phyloP scores from a whole-genome alignment of 1,139 yeast genomes.

The Blastobotrys arbuscula region DNA sequence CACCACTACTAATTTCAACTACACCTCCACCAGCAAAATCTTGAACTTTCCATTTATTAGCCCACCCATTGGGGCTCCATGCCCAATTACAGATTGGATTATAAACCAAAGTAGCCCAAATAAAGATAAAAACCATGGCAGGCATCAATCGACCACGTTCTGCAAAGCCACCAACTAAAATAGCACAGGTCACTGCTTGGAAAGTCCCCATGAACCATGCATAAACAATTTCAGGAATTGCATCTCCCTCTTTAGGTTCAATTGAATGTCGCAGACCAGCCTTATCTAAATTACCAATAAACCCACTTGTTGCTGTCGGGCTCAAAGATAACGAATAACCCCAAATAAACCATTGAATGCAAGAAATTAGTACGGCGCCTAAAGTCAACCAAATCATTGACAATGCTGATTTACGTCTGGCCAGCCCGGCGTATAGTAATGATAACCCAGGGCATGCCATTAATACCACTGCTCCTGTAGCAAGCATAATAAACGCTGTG shows the following conservation, averaged over 20 bases:
- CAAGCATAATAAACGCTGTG: constrained; percentile 44
- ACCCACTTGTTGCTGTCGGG: constrained; percentile 65
- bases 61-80: constrained; percentile 91
- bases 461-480: constrained; percentile 71
- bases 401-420: constrained; percentile 85
- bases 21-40: constrained; percentile 99
- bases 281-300: constrained; percentile 76
- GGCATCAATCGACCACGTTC: constrained; percentile 91
- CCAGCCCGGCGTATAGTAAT: constrained; percentile 85
- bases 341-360: constrained; percentile 96
- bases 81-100: constrained; percentile 94
- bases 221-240: constrained; percentile 77
- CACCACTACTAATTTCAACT: constrained; percentile 87
- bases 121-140: constrained; percentile 70
- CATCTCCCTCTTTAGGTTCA: constrained; percentile 42
- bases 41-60: constrained; percentile 74
- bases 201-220: constrained; percentile 90
- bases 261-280: constrained; percentile 71
- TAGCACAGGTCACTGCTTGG: constrained; percentile 82
- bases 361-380: constrained; percentile 71
- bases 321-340: constrained; percentile 91
- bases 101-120: constrained; percentile 89
- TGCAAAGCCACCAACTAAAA: constrained; percentile 90
- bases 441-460: constrained; percentile 91
- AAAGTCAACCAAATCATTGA: constrained; percentile 81